Evolutionary conservation across 2,329 filamentous ascomycete genomes (phyloP), one percentile per base, ranked within the genome.

Genomic region (Claviceps purpurea): DNA sequence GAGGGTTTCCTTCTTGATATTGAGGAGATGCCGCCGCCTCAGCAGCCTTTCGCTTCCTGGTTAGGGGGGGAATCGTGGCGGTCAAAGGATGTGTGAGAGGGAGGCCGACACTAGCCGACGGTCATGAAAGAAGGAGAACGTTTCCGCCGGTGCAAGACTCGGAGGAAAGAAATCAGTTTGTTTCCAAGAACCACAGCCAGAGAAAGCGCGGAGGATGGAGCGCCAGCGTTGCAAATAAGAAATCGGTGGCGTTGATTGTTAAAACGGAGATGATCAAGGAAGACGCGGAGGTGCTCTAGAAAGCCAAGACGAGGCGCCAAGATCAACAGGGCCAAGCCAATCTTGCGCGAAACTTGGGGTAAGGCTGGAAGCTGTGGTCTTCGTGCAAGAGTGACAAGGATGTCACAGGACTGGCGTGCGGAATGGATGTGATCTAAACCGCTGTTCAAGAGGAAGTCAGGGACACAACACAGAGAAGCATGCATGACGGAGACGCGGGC

Each of bases 11-110:
- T 59, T 73, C 70, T 63, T 68, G 63, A 59, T 64, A 61, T 56
- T 66, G 60, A 64, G 72, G 72, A 65, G 70, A 71, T 65, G 73
- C 73, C 73, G 74, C 76, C 76, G 76, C 78, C 78, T 81, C 78
- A 77, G 77, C 77, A 70, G 78, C 77, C 71, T 79, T 81, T 68
- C 78, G 75, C 69, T 82, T 82, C 62, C 75, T 73, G 60, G 75
- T 78, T 57, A 65, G 68, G 59, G 77, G 76, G 70, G 77, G 72
- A 81, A 82, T 82, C 63, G 68, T 81, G 77, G 60, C 70, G 70
- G 64, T 59, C 38, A 24, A 22, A 22, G 39, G 22, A 22, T 37
- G 38, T 49, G 45, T 13, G 39, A 26, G 34, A 43, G 34, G 37
- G 46, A 43, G 43, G 3, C 13, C 45, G 47, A 5, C 18, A 37